phyloP scores from a whole-genome alignment of 306 rosid species.

The Rosa multiflora region DNA sequence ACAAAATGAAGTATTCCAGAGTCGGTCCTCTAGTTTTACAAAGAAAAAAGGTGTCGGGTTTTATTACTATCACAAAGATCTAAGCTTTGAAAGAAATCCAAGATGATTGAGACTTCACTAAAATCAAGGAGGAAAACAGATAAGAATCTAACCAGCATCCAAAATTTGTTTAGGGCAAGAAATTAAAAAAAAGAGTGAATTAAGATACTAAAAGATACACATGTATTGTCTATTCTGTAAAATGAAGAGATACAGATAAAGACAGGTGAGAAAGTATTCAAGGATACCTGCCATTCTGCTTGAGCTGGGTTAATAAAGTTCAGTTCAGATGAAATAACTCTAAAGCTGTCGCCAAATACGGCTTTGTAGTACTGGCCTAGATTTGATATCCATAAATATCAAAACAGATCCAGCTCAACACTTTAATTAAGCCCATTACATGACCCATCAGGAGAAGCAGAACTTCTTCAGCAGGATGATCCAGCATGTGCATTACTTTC shows the following conservation, averaged over 20 bases:
- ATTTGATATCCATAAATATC: constrained; percentile 9
- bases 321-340: background rate
- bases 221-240: background rate
- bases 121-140: background rate
- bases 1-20: constrained; percentile 22
- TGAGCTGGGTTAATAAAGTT: background rate
- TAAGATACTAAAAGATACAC: background rate
- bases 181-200: background rate
- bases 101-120: background rate
- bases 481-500: background rate
- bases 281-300: background rate
- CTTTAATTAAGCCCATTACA: constrained; percentile 4
- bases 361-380: background rate
- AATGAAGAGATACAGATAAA: background rate
- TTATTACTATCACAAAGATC: background rate
- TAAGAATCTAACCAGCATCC: background rate
- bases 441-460: background rate
- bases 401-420: background rate
- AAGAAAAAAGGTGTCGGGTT: background rate
- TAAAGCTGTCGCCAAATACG: background rate
- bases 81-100: background rate
- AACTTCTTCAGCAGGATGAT: background rate
- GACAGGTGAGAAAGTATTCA: background rate
- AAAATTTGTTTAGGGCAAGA: background rate
- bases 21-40: background rate